Conservation (phyloP, 2,329 filamentous ascomycete genomes). For the Fusarium sp. region DNA sequence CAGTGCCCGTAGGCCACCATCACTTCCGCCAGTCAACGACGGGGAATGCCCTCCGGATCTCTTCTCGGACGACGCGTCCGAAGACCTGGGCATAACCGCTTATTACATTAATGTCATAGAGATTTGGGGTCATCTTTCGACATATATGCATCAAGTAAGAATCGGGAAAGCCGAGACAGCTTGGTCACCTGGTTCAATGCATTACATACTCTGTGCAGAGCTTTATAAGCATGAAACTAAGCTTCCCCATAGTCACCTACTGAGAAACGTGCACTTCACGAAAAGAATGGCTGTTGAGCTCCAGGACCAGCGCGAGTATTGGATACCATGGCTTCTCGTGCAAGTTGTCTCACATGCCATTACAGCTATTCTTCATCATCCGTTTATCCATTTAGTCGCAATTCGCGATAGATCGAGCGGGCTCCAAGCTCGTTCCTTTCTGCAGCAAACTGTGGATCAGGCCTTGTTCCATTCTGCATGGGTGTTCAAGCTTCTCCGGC, state of each 20-base stretch:
- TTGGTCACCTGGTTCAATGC: conserved; percentile 8
- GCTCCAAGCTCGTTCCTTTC: background rate
- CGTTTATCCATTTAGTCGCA: conserved; percentile 13
- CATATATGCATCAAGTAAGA: conserved; percentile 9
- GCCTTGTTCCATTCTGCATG: conserved; percentile 10
- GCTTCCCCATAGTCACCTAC: conserved; percentile 1
- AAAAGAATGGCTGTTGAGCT: background rate
- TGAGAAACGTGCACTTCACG: background rate
- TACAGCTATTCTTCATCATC: conserved; percentile 2
- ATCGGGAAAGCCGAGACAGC: background rate
- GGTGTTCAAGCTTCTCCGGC: conserved; percentile 1
- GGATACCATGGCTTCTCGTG: conserved; percentile 11
- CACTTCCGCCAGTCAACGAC: background rate
- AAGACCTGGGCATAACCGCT: conserved; percentile 13
- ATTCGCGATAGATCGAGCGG: background rate
- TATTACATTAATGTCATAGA: conserved; percentile 1
- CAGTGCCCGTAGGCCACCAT: conserved; percentile 1
- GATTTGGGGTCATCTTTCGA: conserved; percentile 16
- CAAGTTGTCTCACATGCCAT: conserved; percentile 5
- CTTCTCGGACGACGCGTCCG: conserved; percentile 2
- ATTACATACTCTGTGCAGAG: conserved; percentile 4
- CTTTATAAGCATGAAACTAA: conserved; percentile 9
- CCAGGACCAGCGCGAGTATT: background rate
- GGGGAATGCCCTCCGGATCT: conserved; percentile 6
- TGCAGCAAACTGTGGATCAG: conserved; percentile 6